Percentiles rank a stretch among this genome's conserved stretches.
Conservation (phyloP, 345 rosid genomes). For the Sisymbrium irio region DNA sequence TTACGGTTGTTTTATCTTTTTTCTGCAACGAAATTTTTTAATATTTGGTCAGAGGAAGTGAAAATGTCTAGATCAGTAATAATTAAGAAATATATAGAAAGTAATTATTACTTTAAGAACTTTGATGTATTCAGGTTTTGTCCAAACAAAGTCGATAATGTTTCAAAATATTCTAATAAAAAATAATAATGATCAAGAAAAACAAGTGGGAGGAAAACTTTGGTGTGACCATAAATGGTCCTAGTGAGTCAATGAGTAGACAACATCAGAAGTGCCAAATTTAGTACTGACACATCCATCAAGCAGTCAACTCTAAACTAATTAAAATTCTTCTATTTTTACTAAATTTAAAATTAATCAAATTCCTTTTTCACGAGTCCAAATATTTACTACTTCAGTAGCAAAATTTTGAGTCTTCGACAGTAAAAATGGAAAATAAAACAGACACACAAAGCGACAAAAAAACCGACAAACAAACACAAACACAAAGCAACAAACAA, state of each 20-base stretch:
- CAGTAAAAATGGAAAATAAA: neutral
- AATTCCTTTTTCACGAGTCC: neutral
- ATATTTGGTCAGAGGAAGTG: neutral
- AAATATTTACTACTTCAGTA: neutral
- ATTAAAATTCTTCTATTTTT: neutral
- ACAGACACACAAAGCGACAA: neutral
- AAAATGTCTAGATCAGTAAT: neutral
- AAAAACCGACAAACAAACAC: neutral
- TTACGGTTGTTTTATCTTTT: neutral
- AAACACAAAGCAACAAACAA: constrained; percentile 21
- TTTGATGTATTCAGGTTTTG: neutral
- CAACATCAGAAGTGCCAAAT: constrained; percentile 36
- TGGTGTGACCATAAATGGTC: constrained; percentile 36
- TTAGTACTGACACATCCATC: constrained; percentile 39
- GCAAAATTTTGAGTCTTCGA: neutral
- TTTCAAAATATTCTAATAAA: constrained; percentile 7
- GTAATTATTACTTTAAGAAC: neutral
- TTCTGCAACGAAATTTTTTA: constrained; percentile 15
- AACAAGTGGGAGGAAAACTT: constrained; percentile 21
- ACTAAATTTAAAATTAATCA: neutral
- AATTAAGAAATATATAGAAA: neutral
- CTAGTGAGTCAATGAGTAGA: constrained; percentile 35
- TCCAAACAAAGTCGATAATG: constrained; percentile 24
- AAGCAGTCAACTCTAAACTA: constrained; percentile 24
- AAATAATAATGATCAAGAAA: neutral